Conservation (phyloP, 1,284 basidiomycete genomes). For the Leccinum huronense region DNA sequence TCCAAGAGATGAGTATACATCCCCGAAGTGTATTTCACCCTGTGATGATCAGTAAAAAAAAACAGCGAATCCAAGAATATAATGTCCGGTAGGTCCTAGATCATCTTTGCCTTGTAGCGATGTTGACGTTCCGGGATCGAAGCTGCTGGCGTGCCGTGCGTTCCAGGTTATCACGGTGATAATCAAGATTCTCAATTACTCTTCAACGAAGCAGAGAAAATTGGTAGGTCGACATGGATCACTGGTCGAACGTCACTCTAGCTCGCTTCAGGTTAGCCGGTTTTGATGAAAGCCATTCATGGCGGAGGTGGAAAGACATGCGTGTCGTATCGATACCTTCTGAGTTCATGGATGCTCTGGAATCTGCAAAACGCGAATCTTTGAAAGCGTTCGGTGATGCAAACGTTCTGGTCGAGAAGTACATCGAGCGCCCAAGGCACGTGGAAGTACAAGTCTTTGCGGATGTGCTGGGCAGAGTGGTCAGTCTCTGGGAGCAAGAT, state of each 20-base stretch:
- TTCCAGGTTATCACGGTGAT: slow-evolving; percentile 85
- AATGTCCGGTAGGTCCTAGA: slow-evolving; percentile 65
- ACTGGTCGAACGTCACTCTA: background rate
- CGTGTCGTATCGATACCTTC: slow-evolving; percentile 69
- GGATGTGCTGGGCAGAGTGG: slow-evolving; percentile 71
- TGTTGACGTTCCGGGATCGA: slow-evolving; percentile 15
- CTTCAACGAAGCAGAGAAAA: slow-evolving; percentile 65
- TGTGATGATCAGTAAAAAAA: slow-evolving; percentile 6
- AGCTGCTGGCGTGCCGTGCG: slow-evolving; percentile 90
- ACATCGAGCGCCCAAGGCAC: slow-evolving; percentile 79
- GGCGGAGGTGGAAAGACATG: slow-evolving; percentile 98
- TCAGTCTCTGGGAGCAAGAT: slow-evolving; percentile 91
- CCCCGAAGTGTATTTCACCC: background rate
- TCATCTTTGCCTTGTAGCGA: background rate
- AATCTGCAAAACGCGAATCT: slow-evolving; percentile 85
- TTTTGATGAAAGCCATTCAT: slow-evolving; percentile 93
- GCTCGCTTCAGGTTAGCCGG: slow-evolving; percentile 68
- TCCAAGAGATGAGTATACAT: slow-evolving; percentile 63
- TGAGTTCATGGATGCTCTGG: slow-evolving; percentile 76
- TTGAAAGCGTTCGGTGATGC: slow-evolving; percentile 85
- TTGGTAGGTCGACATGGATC: slow-evolving; percentile 47
- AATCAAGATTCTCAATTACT: slow-evolving; percentile 71
- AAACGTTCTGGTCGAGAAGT: slow-evolving; percentile 84
- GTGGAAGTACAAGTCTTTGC: slow-evolving; percentile 92
- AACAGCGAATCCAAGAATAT: slow-evolving; percentile 83